Evolutionary conservation across 2,329 filamentous ascomycete genomes (phyloP).

Genomic region (Neoascochyta sp.): DNA sequence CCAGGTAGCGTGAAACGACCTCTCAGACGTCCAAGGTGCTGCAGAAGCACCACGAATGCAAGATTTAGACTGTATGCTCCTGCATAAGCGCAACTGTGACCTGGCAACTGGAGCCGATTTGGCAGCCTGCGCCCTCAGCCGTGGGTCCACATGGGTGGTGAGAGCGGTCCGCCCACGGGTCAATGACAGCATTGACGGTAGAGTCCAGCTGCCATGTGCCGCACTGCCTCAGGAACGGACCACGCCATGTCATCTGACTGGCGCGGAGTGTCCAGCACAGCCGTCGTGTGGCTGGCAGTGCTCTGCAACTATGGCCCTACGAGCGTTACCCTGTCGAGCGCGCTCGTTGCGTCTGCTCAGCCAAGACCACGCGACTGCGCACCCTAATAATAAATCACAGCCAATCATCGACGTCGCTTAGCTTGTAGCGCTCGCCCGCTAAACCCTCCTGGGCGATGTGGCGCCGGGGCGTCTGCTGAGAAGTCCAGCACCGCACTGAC

Average conservation of each 20-base stretch:
- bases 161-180: slow-evolving; percentile 26
- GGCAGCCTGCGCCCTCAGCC: slow-evolving; percentile 28
- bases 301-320: slow-evolving; percentile 18
- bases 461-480: slow-evolving; percentile 26
- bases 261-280: slow-evolving; percentile 31
- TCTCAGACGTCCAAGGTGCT: slow-evolving; percentile 29
- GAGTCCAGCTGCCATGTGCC: slow-evolving; percentile 31
- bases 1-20: slow-evolving; percentile 24
- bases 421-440: no score
- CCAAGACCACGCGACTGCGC: slow-evolving; percentile 29
- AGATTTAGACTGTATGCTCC: slow-evolving; percentile 31
- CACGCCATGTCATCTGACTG: slow-evolving; percentile 33
- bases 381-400: slow-evolving; percentile 27
- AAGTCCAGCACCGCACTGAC: slow-evolving; percentile 24
- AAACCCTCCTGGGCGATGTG: no score
- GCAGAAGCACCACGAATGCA: slow-evolving; percentile 26
- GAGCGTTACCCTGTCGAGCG: slow-evolving; percentile 24
- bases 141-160: slow-evolving; percentile 30
- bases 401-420: slow-evolving; percentile 26
- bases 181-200: slow-evolving; percentile 30
- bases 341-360: slow-evolving; percentile 27
- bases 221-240: slow-evolving; percentile 18
- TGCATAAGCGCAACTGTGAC: slow-evolving; percentile 35
- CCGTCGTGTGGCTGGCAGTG: slow-evolving; percentile 36
- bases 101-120: slow-evolving; percentile 17